Evolutionary conservation across 2,329 filamentous ascomycete genomes (phyloP), one percentile per base, ranked within the genome.

Genomic region (Colletotrichum lupini): DNA sequence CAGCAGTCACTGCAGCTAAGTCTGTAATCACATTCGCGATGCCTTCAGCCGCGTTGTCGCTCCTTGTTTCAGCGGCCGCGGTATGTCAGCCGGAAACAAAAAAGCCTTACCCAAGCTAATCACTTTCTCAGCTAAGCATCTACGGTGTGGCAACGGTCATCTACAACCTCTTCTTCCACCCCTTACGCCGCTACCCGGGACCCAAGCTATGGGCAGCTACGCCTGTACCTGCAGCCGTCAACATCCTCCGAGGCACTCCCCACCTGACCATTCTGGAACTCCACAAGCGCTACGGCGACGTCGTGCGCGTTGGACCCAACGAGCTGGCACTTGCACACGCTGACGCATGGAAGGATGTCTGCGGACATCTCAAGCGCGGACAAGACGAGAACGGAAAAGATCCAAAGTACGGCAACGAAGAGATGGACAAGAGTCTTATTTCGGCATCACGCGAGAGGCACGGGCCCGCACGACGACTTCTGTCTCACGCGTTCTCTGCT

Each of bases 291-390:
- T 80, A 81, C 59, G 79, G 78, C 4, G 74, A 77, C 26, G 78
- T 86, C 0, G 80, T 87, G 11, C 82, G 86, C 1, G 76, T 83
- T 3, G 80, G 77, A 0, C 85, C 85, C 0, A 80, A 82, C 46
- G 77, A 81, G 35, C 78, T 87, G 3, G 80, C 82, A 1, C 85
- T 84, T 67, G 80, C 79, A 16, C 78, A 78, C 5, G 37, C 78
- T 1, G 62, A 77, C 11, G 81, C 80, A 1, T 85, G 81, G 81
- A 82, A 81, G 64, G 82, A 84, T 8, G 85, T 86, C 26, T 85
- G 84, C 65, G 81, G 80, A 35, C 67, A 69, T 35, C 35, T 69
- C n/a, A 64, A 69, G 60, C 59, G 59, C 49, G 52, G 35, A 19
- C 60, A 63, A 30, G 60, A 69, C 12, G 67, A 69, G 37, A 69